phyloP scores from a whole-genome alignment of 495 filamentous ascomycete species.

The Poronia punctata region DNA sequence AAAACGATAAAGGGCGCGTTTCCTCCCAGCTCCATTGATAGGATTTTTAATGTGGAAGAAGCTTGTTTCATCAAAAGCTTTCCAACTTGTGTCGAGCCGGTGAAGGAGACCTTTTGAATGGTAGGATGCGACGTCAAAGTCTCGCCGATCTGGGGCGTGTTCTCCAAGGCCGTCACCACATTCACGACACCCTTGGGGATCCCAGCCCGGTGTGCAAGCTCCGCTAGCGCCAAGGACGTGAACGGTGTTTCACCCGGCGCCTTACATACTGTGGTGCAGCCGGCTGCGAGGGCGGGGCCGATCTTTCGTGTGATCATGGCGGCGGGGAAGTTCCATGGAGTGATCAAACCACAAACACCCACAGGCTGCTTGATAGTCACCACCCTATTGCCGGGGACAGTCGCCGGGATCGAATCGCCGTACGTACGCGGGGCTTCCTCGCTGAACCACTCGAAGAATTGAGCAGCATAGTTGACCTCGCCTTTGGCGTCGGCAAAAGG shows the following conservation, averaged over 20 bases:
- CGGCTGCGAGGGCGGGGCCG: slow-evolving; percentile 66
- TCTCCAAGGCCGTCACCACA: slow-evolving; percentile 62
- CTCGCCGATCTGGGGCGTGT: slow-evolving; percentile 68
- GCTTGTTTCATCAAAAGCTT: slow-evolving; percentile 83
- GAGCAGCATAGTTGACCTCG: slow-evolving; percentile 65
- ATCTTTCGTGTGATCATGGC: slow-evolving; percentile 92
- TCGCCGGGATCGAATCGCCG: slow-evolving; percentile 69
- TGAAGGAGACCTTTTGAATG: slow-evolving; percentile 83
- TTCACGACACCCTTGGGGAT: slow-evolving; percentile 83
- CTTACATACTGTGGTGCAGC: slow-evolving; percentile 80
- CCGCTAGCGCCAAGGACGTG: slow-evolving; percentile 73
- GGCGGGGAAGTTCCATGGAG: slow-evolving; percentile 93
- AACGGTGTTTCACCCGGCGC: slow-evolving; percentile 81
- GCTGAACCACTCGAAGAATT: slow-evolving; percentile 78
- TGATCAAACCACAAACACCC: slow-evolving; percentile 91
- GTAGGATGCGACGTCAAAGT: slow-evolving; percentile 62
- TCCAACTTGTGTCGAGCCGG: slow-evolving; percentile 79
- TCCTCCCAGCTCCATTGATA: slow-evolving; percentile 81
- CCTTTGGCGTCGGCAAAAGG: slow-evolving; percentile 64
- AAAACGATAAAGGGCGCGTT: slow-evolving; percentile 95
- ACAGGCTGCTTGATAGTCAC: slow-evolving; percentile 79
- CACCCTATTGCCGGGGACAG: slow-evolving; percentile 63
- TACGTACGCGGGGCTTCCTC: slow-evolving; percentile 69
- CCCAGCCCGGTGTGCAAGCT: slow-evolving; percentile 75
- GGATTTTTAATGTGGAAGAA: slow-evolving; percentile 73